Base-by-base conservation (phyloP, 176 grass and related monocot genomes). In the Oryza coarctata region DNA sequence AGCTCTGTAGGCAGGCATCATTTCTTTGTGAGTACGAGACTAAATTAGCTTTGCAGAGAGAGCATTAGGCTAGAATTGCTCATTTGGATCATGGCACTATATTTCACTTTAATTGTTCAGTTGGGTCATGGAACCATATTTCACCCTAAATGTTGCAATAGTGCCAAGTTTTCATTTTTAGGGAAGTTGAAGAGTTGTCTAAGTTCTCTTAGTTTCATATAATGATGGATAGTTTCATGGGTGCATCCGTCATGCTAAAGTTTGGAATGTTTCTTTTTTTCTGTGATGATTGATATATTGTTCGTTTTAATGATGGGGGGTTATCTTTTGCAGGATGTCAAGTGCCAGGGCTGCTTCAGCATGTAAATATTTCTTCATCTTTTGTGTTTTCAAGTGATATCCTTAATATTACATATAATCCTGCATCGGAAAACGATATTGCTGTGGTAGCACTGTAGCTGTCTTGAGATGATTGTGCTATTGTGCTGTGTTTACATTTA, bases 341-440 rank as follows among this genome's bases (percentile, higher is more conserved):
- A 92, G 64, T 94, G 89, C 81, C 89, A 92, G 77, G 82, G 84
- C 22, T 92, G 87, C 87, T 94, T 94, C 72, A 92, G 61, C 87
- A 94, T 94, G 89, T 94, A 89, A n/a, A 89, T 84, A 71, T 78
- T 10, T 76, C 41, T 47, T 72, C 4, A 20, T 14, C 50, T 36
- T 57, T 9, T 26, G 20, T 58, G 73, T 22, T 60, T 36, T 27
- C 18, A 34, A 36, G 12, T 30, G 73, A 7, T 66, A 7, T 20
- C 7, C 22, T 33, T n/a, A n/a, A n/a, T n/a, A n/a, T n/a, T n/a
- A n/a, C n/a, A n/a, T n/a, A n/a, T n/a, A n/a, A n/a, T n/a, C n/a
- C n/a, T n/a, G n/a, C n/a, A n/a, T n/a, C n/a, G n/a, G n/a, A n/a
- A n/a, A n/a, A n/a, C n/a, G n/a, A n/a, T n/a, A n/a, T n/a, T n/a